A percentile compares a stretch with the other conserved stretches of the same genome.
These are phyloP conservation scores for Diacronema lutheri DNA, from an alignment of 78 protist genomes.

Conservation along the genomic window DNA sequence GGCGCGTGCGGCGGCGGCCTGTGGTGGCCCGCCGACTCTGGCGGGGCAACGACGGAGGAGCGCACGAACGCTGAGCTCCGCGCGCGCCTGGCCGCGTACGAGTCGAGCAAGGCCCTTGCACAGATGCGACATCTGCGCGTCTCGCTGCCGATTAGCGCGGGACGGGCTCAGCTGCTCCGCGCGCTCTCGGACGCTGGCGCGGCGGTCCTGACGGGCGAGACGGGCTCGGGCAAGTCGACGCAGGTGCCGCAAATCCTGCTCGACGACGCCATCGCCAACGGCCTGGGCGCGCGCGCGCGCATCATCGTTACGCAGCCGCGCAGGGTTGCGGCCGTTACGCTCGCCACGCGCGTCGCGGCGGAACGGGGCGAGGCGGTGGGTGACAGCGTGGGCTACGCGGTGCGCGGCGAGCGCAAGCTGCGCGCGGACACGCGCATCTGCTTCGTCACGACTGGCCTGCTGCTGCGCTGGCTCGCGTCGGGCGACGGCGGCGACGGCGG, in stretches of 20 bases:
- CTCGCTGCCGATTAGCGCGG: too few relatives aligned
- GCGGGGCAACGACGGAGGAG: too few relatives aligned
- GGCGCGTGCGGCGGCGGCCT: too few relatives aligned
- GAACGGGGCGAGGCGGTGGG: constrained; percentile 69
- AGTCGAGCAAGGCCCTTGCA: too few relatives aligned
- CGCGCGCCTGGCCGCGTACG: too few relatives aligned
- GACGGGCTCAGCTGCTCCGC: too few relatives aligned
- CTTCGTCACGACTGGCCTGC: constrained; percentile 76
- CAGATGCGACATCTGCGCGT: too few relatives aligned
- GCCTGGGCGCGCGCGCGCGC: background rate
- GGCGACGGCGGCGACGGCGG: background rate
- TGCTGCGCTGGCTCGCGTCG: constrained; percentile 24
- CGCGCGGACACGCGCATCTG: constrained; percentile 47
- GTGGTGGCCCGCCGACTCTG: too few relatives aligned
- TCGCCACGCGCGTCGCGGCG: constrained; percentile 79
- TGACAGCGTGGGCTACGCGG: constrained; percentile 64
- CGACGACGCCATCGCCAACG: background rate
- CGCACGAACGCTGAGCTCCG: too few relatives aligned
- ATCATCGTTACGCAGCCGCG: constrained; percentile 89
- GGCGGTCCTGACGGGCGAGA: background rate
- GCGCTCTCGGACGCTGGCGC: background rate
- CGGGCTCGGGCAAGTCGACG: background rate
- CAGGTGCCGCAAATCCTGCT: background rate
- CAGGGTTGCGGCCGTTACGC: constrained; percentile 73
- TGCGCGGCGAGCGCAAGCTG: constrained; percentile 48